Evolutionary conservation across 2,329 filamentous ascomycete genomes (phyloP).

Genomic region (Pseudocercospora vitis): DNA sequence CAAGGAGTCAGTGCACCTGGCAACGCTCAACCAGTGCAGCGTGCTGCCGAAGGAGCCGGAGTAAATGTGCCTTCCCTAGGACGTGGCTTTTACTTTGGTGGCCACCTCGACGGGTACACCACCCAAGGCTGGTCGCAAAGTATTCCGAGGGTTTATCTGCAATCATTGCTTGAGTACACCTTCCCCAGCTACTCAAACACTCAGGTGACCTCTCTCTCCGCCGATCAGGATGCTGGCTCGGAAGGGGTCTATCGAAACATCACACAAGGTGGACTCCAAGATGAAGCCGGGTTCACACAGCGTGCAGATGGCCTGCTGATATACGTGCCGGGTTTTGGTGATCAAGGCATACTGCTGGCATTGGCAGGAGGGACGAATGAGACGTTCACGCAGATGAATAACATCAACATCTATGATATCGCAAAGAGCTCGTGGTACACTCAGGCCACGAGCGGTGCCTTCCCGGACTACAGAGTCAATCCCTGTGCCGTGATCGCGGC

Average conservation of each 20-base stretch:
- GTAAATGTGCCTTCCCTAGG: slow-evolving; percentile 68
- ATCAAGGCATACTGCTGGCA: slow-evolving; percentile 72
- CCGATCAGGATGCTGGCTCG: slow-evolving; percentile 56
- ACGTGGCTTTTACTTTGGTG: slow-evolving; percentile 75
- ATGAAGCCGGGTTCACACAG: slow-evolving; percentile 66
- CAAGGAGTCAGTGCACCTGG: slow-evolving; percentile 62
- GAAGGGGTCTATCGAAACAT: slow-evolving; percentile 72
- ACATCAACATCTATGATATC: slow-evolving; percentile 79
- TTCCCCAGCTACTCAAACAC: slow-evolving; percentile 68
- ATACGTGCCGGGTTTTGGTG: slow-evolving; percentile 74
- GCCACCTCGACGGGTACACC: slow-evolving; percentile 67
- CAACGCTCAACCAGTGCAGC: slow-evolving; percentile 59
- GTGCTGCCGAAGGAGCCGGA: slow-evolving; percentile 72
- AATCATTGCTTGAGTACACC: slow-evolving; percentile 72
- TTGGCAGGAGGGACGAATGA: slow-evolving; percentile 71
- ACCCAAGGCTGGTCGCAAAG: slow-evolving; percentile 68
- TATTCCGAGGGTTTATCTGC: slow-evolving; percentile 66
- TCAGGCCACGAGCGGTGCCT: slow-evolving; percentile 63
- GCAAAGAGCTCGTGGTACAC: slow-evolving; percentile 69
- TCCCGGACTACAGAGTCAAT: slow-evolving; percentile 61
- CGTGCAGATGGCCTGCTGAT: slow-evolving; percentile 71
- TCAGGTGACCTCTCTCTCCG: slow-evolving; percentile 58
- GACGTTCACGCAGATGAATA: slow-evolving; percentile 63
- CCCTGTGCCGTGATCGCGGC: slow-evolving; percentile 73
- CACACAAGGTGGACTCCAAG: slow-evolving; percentile 68